These are phyloP conservation scores for Tothia fuscella DNA, from an alignment of 2,329 filamentous ascomycete species.

Conservation along the genomic window DNA sequence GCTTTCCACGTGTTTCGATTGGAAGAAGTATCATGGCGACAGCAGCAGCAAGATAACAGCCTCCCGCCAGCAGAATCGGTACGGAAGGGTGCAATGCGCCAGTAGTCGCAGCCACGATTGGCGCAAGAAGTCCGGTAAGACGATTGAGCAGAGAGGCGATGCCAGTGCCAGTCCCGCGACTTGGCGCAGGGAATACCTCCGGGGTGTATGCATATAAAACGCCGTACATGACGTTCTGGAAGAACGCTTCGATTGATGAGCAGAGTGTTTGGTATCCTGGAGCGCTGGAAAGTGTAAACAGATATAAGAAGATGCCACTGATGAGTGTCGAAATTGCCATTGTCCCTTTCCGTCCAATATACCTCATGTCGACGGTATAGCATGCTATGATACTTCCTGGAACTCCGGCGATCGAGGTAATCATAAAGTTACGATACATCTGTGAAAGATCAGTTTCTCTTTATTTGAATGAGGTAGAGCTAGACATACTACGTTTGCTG, in stretches of 20 bases:
- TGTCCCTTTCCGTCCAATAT: slow-evolving; percentile 59
- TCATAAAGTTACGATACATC: slow-evolving; percentile 70
- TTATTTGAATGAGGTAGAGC: background rate
- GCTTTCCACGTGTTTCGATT: slow-evolving; percentile 32
- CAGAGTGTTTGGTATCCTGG: slow-evolving; percentile 50
- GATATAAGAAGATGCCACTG: slow-evolving; percentile 56
- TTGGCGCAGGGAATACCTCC: slow-evolving; percentile 62
- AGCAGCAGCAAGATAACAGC: slow-evolving; percentile 31
- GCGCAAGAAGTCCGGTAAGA: slow-evolving; percentile 54
- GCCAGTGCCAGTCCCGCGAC: slow-evolving; percentile 59
- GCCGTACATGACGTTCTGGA: slow-evolving; percentile 67
- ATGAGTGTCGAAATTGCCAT: slow-evolving; percentile 56
- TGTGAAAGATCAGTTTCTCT: background rate
- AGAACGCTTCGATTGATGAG: slow-evolving; percentile 56
- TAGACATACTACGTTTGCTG: slow-evolving; percentile 2
- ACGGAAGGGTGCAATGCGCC: slow-evolving; percentile 26
- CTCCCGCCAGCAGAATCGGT: slow-evolving; percentile 32
- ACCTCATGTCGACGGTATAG: slow-evolving; percentile 60
- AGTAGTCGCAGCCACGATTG: slow-evolving; percentile 47
- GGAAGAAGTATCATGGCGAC: slow-evolving; percentile 30
- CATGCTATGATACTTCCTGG: slow-evolving; percentile 66
- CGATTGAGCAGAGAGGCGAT: slow-evolving; percentile 62
- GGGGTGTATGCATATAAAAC: slow-evolving; percentile 68
- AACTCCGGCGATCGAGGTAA: slow-evolving; percentile 64
- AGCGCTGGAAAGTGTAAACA: slow-evolving; percentile 48